These are phyloP conservation scores for Fusarium nisikadoi DNA, from an alignment of 2,329 filamentous ascomycete genomes.

Conservation along the genomic window DNA sequence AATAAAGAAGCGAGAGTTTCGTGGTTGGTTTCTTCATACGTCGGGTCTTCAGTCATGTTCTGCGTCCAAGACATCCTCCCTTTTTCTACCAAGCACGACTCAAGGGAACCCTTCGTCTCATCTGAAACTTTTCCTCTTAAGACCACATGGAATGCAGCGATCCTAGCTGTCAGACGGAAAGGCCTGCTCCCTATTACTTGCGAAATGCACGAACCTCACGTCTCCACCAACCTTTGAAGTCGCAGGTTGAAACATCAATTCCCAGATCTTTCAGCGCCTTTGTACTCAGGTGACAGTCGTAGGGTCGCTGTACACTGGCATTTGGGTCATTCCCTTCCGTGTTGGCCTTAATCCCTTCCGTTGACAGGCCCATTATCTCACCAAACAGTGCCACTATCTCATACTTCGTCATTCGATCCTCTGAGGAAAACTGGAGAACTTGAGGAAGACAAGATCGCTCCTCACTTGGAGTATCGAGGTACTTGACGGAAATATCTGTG, in stretches of 20 bases:
- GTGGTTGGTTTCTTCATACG: neutral
- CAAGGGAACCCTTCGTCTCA: slow-evolving; percentile 4
- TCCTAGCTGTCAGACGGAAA: neutral
- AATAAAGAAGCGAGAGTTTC: neutral
- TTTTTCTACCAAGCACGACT: slow-evolving; percentile 16
- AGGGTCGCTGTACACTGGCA: slow-evolving; percentile 80
- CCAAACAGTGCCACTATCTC: slow-evolving; percentile 84
- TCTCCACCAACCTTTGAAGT: slow-evolving; percentile 86
- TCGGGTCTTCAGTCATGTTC: neutral
- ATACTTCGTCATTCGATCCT: slow-evolving; percentile 89
- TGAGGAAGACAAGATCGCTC: slow-evolving; percentile 67
- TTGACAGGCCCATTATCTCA: slow-evolving; percentile 80
- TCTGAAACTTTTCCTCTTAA: slow-evolving; percentile 4
- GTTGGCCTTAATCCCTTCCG: slow-evolving; percentile 75
- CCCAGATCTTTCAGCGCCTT: slow-evolving; percentile 76
- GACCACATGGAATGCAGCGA: neutral
- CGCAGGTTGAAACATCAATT: slow-evolving; percentile 77
- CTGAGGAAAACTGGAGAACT: slow-evolving; percentile 86
- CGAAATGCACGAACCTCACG: slow-evolving; percentile 69
- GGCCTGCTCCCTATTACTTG: slow-evolving; percentile 51
- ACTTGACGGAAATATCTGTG: slow-evolving; percentile 76
- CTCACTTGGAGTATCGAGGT: slow-evolving; percentile 61
- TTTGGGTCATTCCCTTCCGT: slow-evolving; percentile 77
- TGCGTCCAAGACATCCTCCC: slow-evolving; percentile 21
- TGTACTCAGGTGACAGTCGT: slow-evolving; percentile 88